Base-by-base conservation (phyloP, 106 monocot species). In the Narthecium ossifragum region DNA sequence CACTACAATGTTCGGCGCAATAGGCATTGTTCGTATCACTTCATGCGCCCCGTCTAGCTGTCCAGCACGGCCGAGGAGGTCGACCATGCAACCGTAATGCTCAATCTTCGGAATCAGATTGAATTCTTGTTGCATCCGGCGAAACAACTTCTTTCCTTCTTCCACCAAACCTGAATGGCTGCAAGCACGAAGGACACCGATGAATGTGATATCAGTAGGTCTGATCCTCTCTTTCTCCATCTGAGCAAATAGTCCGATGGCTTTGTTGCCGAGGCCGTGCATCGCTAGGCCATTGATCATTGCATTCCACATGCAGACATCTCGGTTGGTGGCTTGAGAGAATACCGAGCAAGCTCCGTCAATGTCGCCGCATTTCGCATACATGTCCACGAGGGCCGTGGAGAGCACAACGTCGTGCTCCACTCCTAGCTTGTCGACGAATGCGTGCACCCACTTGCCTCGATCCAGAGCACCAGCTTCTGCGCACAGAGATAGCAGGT, bases 31-130 rank as follows among this genome's bases (percentile, higher is more conserved):
- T 2, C 32, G 30, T 25, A 86, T 55, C 54, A 72, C 45, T 30
- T 71, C 52, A 38, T 51, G 45, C 40, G 85, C 85, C 51, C 81
- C 80, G 11, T 74, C 61, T 6, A 86, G 70, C 55, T 57, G 18
- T 59, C 85, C 80, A 4, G 77, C 85, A 57, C 85, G 67, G 22
- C 77, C 70, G n/a, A 80, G 61, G 8, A 86, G 80, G 61, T 86
- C 85, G 1, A 81, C 85, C 70, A 86, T 70, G 64, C 85, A 86
- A n/a, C 80, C 80, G 22, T 80, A 86, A 49, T 86, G 85, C 45
- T 86, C 80, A 22, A 80, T 48, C 57, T 64, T 71, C 3, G 77
- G 85, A 34, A 6, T 29, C 52, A 80, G 5, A 26, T 65, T 64
- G 43, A 66, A 71, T 5, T 78, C 68, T 28, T 1, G 1, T 7